Percentiles rank a stretch among this genome's conserved stretches.
phyloP scores from a whole-genome alignment of 2,329 filamentous ascomycete species.

The Aureobasidium sp. region DNA sequence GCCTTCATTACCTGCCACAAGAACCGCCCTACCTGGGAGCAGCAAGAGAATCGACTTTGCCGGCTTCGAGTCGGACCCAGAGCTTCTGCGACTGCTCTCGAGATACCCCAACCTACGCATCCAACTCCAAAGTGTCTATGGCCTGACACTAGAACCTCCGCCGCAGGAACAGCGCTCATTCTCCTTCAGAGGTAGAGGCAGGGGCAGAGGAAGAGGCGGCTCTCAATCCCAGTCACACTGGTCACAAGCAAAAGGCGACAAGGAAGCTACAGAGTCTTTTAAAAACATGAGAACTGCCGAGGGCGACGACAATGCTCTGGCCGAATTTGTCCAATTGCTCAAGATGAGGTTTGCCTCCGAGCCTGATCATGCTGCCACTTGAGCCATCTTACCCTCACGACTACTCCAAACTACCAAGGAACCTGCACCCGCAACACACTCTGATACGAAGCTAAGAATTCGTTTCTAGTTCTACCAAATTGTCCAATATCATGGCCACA shows the following conservation, averaged over 20 bases:
- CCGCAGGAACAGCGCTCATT: conserved; percentile 23
- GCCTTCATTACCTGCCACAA: conserved; percentile 1
- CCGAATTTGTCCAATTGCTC: conserved; percentile 39
- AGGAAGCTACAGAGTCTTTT: conserved; percentile 26
- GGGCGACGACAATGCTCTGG: conserved; percentile 33
- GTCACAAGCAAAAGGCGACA: conserved; percentile 33
- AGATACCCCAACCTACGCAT: conserved; percentile 29
- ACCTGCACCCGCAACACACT: background rate
- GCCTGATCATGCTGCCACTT: background rate
- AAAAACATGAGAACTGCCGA: conserved; percentile 25
- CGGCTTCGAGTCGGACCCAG: conserved; percentile 27
- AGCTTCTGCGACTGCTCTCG: conserved; percentile 28
- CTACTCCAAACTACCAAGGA: background rate
- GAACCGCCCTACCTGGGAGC: background rate
- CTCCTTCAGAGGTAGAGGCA: conserved; percentile 9
- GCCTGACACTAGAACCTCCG: conserved; percentile 30
- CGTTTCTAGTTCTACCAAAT: background rate
- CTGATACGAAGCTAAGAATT: background rate
- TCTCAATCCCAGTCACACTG: conserved; percentile 25
- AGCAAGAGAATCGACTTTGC: conserved; percentile 23
- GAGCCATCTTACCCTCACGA: background rate
- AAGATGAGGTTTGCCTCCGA: conserved; percentile 32
- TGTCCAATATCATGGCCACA: background rate
- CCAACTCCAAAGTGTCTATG: conserved; percentile 30
- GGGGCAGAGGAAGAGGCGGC: conserved; percentile 20